Percentiles rank a stretch among this genome's conserved stretches.
phyloP scores from a whole-genome alignment of 306 rosid species.

The Quercus berberidifolia region DNA sequence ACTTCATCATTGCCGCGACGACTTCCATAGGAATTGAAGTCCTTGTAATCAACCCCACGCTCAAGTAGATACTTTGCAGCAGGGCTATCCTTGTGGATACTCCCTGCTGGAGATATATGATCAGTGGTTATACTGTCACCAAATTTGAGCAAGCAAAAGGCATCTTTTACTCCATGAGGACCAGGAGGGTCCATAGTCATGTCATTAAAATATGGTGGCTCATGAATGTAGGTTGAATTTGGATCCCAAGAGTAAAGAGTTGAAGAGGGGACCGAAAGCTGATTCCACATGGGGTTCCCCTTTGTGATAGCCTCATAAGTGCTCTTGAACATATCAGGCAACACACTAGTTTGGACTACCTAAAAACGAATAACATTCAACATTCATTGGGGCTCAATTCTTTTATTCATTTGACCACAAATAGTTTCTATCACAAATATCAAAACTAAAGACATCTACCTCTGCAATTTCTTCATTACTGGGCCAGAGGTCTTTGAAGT shows the following conservation, averaged over 20 bases:
- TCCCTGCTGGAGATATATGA: conserved; percentile 43
- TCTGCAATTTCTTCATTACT: conserved; percentile 40
- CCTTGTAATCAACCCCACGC: conserved; percentile 31
- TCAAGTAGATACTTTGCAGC: conserved; percentile 35
- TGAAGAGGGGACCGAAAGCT: conserved; percentile 28
- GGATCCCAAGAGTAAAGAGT: conserved; percentile 40
- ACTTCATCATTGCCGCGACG: conserved; percentile 42
- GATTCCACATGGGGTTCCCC: conserved; percentile 37
- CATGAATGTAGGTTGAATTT: conserved; percentile 40
- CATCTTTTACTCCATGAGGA: conserved; percentile 29
- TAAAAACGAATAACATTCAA: not conserved
- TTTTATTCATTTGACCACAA: not conserved
- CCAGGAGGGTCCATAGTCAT: conserved; percentile 35
- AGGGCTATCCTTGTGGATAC: conserved; percentile 43
- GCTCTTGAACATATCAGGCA: conserved; percentile 43
- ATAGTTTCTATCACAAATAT: not conserved
- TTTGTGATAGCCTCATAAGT: conserved; percentile 34
- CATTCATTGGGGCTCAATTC: not conserved
- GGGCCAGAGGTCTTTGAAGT: conserved; percentile 47
- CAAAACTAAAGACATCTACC: conserved; percentile 8
- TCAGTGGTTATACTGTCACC: conserved; percentile 51
- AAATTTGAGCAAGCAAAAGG: conserved; percentile 38
- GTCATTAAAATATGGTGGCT: conserved; percentile 39
- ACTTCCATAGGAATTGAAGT: conserved; percentile 43
- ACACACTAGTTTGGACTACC: conserved; percentile 34